Percentiles rank a stretch among this genome's conserved stretches.
Conservation (phyloP, 192 early-diverging fungal genomes). For the Coemansia sp. region DNA sequence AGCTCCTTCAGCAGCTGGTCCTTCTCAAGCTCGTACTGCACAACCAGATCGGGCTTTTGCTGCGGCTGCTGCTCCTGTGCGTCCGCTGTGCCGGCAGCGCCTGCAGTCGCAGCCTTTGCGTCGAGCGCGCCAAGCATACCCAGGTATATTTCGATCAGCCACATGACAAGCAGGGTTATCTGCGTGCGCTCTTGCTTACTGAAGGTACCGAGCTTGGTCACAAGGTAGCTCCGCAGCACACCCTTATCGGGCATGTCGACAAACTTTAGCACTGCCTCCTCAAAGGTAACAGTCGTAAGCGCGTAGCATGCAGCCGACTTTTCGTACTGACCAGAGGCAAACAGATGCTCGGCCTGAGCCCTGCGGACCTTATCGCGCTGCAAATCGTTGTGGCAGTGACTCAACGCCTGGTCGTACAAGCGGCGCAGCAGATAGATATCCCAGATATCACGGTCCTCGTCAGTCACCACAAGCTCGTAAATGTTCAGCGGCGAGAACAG, state of each 20-base stretch:
- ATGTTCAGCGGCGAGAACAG: slow-evolving; percentile 79
- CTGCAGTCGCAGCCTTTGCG: slow-evolving; percentile 44
- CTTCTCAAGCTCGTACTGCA: slow-evolving; percentile 56
- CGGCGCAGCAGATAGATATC: slow-evolving; percentile 77
- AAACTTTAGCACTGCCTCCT: slow-evolving; percentile 87
- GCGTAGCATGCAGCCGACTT: slow-evolving; percentile 88
- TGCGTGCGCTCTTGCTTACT: slow-evolving; percentile 76
- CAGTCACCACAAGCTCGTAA: slow-evolving; percentile 85
- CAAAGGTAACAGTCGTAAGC: slow-evolving; percentile 72
- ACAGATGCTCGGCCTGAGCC: slow-evolving; percentile 86
- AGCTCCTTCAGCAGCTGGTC: slow-evolving; percentile 66
- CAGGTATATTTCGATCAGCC: slow-evolving; percentile 88
- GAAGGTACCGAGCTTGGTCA: slow-evolving; percentile 69
- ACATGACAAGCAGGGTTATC: slow-evolving; percentile 74
- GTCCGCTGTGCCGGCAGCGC: neutral
- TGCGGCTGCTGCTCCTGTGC: slow-evolving; percentile 2
- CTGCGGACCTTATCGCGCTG: slow-evolving; percentile 77
- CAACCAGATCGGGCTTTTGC: neutral
- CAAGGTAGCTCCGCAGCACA: slow-evolving; percentile 76
- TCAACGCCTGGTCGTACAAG: slow-evolving; percentile 78
- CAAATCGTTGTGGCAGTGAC: slow-evolving; percentile 67
- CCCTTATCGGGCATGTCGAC: slow-evolving; percentile 63
- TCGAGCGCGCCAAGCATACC: slow-evolving; percentile 70
- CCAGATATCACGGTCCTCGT: slow-evolving; percentile 97
- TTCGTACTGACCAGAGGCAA: slow-evolving; percentile 66